Evolutionary conservation across 73 alveolate species (phyloP), one percentile per base, ranked within the genome.

Genomic region (Uronychia setigera): DNA sequence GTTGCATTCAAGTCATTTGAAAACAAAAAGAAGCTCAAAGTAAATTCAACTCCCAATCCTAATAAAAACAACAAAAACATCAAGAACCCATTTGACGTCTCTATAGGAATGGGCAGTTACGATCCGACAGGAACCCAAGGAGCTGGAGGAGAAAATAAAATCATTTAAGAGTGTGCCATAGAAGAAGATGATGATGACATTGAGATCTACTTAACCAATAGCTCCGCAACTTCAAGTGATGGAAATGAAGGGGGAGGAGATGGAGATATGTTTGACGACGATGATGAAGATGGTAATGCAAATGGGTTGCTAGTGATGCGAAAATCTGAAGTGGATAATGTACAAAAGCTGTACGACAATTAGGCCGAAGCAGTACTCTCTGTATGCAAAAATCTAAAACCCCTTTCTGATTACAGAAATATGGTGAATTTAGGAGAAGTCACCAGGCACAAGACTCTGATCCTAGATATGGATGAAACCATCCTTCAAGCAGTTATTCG

Each of bases 381-480:
- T 11, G n/a, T 46, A 5, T 46, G 67, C 67, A 19, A 11, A 19
- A 46, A 46, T 46, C 67, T 46, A 19, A 46, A 46, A 19, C 67
- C 67, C n/a, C 67, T 46, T 46, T 46, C 67, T 5, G 67, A 46
- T 5, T 19, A 46, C 67, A 46, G 67, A 26, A 77, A 79, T 59
- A 31, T 26, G 5, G 95, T 84, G 11, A 67, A 79, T 31, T 89
- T 89, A 26, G 95, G 95, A 26, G 77, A 57, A 28, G 26, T 31
- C 33, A 35, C 46, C 29, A 46, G 90, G 28, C 81, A 60, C 27
- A 90, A 90, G 60, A 58, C 86, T 0, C 58, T 90, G 29, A 79
- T 90, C 29, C 60, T 90, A 1, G 95, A 90, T 80, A 84, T 90
- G 92, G 95, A 90, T 57, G 95, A 90, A 60, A 90, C 95, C 57